phyloP scores from a whole-genome alignment of 805 yeast genomes.

The Metschnikowia amazonensis region DNA sequence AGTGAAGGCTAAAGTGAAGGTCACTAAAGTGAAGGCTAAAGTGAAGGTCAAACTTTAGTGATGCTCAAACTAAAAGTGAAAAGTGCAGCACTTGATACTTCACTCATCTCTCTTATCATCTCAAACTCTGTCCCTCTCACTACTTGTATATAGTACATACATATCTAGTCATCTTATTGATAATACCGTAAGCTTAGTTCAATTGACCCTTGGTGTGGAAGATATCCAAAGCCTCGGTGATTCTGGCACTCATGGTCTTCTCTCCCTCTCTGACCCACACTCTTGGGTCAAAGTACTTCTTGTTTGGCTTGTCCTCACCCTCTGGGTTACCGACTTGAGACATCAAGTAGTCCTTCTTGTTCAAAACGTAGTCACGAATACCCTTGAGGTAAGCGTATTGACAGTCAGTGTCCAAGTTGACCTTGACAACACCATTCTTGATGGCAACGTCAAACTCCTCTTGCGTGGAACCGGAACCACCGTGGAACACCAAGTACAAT shows the following conservation, averaged over 20 bases:
- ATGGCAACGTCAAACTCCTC: conserved; percentile 89
- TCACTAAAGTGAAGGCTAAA: too few relatives aligned
- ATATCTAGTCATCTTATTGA: not conserved
- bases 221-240: conserved; percentile 74
- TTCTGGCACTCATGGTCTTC: conserved; percentile 91
- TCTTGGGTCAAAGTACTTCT: conserved; percentile 99
- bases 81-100: too few relatives aligned
- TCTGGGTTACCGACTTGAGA: conserved; percentile 98
- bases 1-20: too few relatives aligned
- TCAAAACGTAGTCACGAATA: conserved; percentile 94
- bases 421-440: conserved; percentile 94
- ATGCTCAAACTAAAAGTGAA: too few relatives aligned
- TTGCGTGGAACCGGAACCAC: conserved; percentile 98
- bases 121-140: too few relatives aligned
- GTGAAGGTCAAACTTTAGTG: too few relatives aligned
- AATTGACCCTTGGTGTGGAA: conserved; percentile 77
- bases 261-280: conserved; percentile 99
- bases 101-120: too few relatives aligned
- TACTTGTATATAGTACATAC: conserved; percentile 1
- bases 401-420: conserved; percentile 98
- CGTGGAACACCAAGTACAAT: conserved; percentile 98
- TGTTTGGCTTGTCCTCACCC: conserved; percentile 98
- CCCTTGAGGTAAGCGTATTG: conserved; percentile 97
- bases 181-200: conserved; percentile 7
- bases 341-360: conserved; percentile 91